Base-by-base conservation (phyloP, 2,329 filamentous ascomycete genomes). In the Aspergillus thermomutatus region DNA sequence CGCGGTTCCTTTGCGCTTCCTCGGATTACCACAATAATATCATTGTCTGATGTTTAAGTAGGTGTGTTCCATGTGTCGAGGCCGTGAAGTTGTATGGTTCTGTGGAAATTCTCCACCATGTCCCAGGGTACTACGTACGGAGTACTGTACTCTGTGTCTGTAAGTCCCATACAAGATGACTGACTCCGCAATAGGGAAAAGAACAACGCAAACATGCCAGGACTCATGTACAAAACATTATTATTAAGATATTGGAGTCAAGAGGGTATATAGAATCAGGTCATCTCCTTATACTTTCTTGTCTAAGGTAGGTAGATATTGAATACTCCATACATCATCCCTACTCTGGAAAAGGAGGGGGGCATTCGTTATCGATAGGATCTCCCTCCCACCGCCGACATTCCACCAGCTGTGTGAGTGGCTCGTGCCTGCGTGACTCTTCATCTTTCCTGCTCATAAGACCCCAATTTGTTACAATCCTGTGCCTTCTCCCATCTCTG, bases 351-450 rank as follows among this genome's bases (percentile, higher is more conserved):
- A 56, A 64, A 65, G 67, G 68, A 69, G 68, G 69, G 67, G 66
- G 54, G 58, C 27, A 31, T 53, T 64, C 53, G 58, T 68, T 66
- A 69, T 70, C 67, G 67, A 71, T 71, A 71, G 68, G 68, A 58
- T 49, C 50, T 48, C 52, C 51, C 43, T 48, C 40, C 56, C 56
- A 58, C 59, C 55, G 27, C 59, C 55, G 50, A 34, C 47, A 48
- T 31, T 45, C 52, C 11, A 49, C 46, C 49, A 25, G 41, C 50
- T 31, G 50, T 60, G 53, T 63, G 58, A 67, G 60, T 66, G 61
- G 64, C 62, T 58, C 64, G 66, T 67, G 60, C 66, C 66, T 68
- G 66, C 66, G 66, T 68, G 65, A 64, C 62, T 61, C 52, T 48
- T 46, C 21, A 21, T 14, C 10, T 14, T 25, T 4, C 43, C 43